Evolutionary conservation across 495 filamentous ascomycete genomes (phyloP), one percentile per base, ranked within the genome.

Genomic region (Tuber microsphaerosporum): DNA sequence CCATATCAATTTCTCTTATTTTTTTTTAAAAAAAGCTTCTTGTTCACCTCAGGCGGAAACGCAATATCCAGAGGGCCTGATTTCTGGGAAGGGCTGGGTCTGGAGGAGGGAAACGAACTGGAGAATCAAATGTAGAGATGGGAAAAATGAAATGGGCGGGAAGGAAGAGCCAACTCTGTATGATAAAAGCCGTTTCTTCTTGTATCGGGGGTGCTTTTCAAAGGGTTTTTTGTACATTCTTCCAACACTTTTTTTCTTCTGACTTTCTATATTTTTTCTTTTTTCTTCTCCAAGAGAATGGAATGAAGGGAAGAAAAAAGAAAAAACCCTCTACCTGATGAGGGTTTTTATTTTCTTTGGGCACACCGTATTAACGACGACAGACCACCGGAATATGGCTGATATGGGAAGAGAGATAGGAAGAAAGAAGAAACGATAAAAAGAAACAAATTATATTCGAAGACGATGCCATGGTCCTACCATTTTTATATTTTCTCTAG

Each of bases 221-320:
- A 65, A 65, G 26, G 56, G n/a, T 65, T 65, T 61, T 31, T 65
- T 65, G 56, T 65, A 65, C 56, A 65, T 65, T 65, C 26, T 56
- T 56, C 48, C 77, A 78, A 78, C 75, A 73, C 73, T 76, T 69
- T 68, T 79, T 70, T 71, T 61, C 70, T 78, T 31, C 77, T 51
- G 44, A 45, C 41, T 73, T 77, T 46, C 51, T 61, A 41, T 56
- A 65, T 12, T 56, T n/a, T 26, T 7, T 56, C 8, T n/a, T 51
- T 65, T 31, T 65, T 65, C 56, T 65, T 65, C 12, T 65, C 56
- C 31, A 65, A 4, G 26, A 31, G 56, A 65, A 65, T 65, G 56
- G 31, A 65, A 10, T 14, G 26, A 65, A 31, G n/a, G 2, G 14
- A 31, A 31, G 12, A 17, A 31, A 31, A 31, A 31, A 31, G 3